Base-by-base conservation (phyloP, 1,284 basidiomycete species). In the Trametes polyzona region DNA sequence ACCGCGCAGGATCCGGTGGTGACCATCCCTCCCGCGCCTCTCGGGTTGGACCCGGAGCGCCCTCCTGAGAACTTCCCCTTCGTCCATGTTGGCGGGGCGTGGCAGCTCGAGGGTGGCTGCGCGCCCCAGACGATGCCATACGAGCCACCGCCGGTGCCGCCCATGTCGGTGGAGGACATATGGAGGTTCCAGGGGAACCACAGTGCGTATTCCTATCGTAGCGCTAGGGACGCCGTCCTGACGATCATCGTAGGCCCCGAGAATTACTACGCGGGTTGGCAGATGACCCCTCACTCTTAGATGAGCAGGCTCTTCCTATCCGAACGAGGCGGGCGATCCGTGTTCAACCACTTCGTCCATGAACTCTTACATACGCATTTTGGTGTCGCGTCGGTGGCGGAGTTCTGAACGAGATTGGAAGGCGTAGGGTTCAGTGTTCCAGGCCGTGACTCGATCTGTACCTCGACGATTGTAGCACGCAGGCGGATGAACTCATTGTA, bases 91-190 rank as follows among this genome's bases (percentile, higher is more conserved):
- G 44, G 23, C 3, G 50, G 50, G 0, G 56, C 30, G 7, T 58
- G 56, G 56, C 32, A 41, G 37, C 29, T 58, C 24, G 30, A 26
- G 3, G 49, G 26, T 21, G 17, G 21, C 16, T 39, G 50, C 3
- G n/a, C n/a, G n/a, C 50, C 49, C 36, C n/a, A 39, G 44, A 52
- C 43, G 50, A 53, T 58, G 50, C 17, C 9, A 2, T 35, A 53
- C 11, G 52, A 53, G 43, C 52, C 52, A 0, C 52, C 52, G 36
- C 43, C 27, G 12, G 52, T 40, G 4, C 10, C 7, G 8, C 52
- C 52, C 3, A 35, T 17, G 21, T 23, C 52, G 9, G 4, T 40
- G 9, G 2, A 16, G 4, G n/a, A 30, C 3, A 36, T 39, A 24
- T 24, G 23, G 21, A 4, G 12, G 35, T n/a, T 35, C 23, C 9